These are phyloP conservation scores for Tuber calosporum DNA, from an alignment of 495 filamentous ascomycete genomes.

Conservation along the genomic window DNA sequence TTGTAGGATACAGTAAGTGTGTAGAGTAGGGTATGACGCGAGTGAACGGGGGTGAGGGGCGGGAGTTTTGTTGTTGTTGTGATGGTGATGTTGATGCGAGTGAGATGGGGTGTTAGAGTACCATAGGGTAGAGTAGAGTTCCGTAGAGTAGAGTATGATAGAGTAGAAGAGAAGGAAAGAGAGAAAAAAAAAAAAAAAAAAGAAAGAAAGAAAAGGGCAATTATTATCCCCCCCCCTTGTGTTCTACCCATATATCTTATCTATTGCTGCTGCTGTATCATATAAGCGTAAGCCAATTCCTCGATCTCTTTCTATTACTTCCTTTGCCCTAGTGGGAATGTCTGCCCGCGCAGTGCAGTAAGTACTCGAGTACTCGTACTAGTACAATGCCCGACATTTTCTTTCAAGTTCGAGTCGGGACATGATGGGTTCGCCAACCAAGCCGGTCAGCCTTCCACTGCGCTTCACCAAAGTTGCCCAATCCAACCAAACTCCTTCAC, in stretches of 20 bases:
- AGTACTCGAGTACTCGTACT: rapidly evolving
- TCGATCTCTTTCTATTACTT: not conserved
- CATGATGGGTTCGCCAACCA: not conserved
- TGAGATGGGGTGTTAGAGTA: not conserved
- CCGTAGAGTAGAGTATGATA: too few species aligned
- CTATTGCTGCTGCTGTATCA: not conserved
- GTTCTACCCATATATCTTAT: not conserved
- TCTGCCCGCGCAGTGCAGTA: not conserved
- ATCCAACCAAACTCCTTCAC: not conserved
- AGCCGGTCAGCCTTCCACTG: not conserved
- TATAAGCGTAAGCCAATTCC: not conserved
- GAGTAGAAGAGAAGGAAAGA: too few species aligned
- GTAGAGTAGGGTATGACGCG: too few species aligned
- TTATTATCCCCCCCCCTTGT: not conserved
- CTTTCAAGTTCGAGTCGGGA: not conserved
- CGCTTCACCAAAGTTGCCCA: not conserved
- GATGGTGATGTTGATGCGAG: not conserved
- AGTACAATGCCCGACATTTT: not conserved
- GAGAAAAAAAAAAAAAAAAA: too few species aligned
- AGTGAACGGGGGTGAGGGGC: too few species aligned
- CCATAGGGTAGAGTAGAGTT: not conserved
- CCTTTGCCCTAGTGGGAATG: not conserved
- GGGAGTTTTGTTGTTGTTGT: not conserved
- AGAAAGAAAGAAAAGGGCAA: not conserved
- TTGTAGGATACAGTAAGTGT: not conserved